Evolutionary conservation across 768 basidiomycete genomes (phyloP), one percentile per base, ranked within the genome.

Genomic region (Mycena indigotica): DNA sequence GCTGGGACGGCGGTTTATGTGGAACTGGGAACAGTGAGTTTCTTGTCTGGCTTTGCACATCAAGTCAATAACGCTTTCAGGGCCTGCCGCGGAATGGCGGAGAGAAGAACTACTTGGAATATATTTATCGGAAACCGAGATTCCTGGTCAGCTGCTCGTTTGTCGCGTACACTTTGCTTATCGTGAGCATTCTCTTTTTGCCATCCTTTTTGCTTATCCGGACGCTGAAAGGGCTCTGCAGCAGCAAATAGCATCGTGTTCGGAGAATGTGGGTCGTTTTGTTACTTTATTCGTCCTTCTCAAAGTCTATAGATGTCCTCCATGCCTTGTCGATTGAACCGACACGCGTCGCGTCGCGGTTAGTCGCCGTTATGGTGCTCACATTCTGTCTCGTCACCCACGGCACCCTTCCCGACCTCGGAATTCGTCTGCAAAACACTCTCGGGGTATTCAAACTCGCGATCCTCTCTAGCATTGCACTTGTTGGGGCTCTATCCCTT

Each of bases 61-160:
- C 4, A 16, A 5, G 16, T 28, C 6, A 8, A 35, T 28, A 2
- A 55, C 5, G 2, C 26, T 0, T 19, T 5, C 49, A 89, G 85
- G 87, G 83, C 19, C 74, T 91, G 2, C 89, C 89, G 1, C 75
- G 83, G 2, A 89, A 79, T 53, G 89, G 89, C 1, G 89, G 86
- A 2, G 88, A 90, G 74, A 90, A 89, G 73, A 87, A 85, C 51
- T 91, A 90, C 63, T 70, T 91, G 32, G 87, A 89, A 59, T 88
- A 78, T 66, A 80, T 89, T n/a, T 90, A 82, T 69, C 74, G 80
- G 45, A 75, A 76, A 3, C 89, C 88, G 5, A 79, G 75, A 49
- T 87, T 85, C 63, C 69, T 91, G 65, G 76, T 73, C 15, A 85
- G 86, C 3, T 89, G 85, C 62, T 65, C 77, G 6, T 89, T 80